A percentile compares a stretch with the other conserved stretches of the same genome.
phyloP scores from a whole-genome alignment of 768 basidiomycete species.

The Pulveroboletus frians region DNA sequence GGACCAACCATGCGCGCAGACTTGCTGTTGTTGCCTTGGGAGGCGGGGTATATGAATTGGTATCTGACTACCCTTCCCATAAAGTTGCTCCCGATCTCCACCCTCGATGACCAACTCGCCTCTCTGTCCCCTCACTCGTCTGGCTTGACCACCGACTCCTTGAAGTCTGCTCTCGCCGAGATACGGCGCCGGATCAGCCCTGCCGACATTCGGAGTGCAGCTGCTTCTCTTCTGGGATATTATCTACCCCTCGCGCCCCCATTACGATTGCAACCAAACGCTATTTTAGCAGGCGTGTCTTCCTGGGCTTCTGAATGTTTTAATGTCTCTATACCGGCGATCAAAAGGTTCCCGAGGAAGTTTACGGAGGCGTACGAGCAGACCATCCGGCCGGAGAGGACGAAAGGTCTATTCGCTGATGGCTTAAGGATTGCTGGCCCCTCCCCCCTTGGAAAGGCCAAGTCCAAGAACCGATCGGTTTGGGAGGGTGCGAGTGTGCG shows the following conservation, averaged over 20 bases:
- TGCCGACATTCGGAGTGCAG: slow-evolving; percentile 53
- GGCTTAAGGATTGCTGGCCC: slow-evolving; percentile 13
- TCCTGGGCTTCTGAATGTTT: slow-evolving; percentile 46
- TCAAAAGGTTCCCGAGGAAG: slow-evolving; percentile 19
- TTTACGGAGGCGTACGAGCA: slow-evolving; percentile 21
- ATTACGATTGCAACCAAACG: slow-evolving; percentile 40
- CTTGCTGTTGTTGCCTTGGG: slow-evolving; percentile 75
- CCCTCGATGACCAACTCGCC: slow-evolving; percentile 8
- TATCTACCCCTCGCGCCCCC: slow-evolving; percentile 51
- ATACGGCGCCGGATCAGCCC: slow-evolving; percentile 39
- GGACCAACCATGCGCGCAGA: slow-evolving; percentile 51
- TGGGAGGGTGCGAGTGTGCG: slow-evolving; percentile 19
- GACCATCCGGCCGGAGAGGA: slow-evolving; percentile 2
- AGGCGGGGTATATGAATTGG: slow-evolving; percentile 60
- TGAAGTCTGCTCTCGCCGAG: slow-evolving; percentile 21
- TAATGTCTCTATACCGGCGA: slow-evolving; percentile 13
- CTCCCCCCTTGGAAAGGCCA: slow-evolving; percentile 17
- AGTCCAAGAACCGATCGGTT: slow-evolving; percentile 22
- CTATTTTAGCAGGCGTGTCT: slow-evolving; percentile 52
- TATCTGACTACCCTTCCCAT: slow-evolving; percentile 66
- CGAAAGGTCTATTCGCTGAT: slow-evolving; percentile 23
- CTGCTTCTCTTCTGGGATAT: slow-evolving; percentile 67
- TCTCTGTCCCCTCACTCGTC: slow-evolving; percentile 11
- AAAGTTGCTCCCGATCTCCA: slow-evolving; percentile 42
- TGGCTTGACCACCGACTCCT: slow-evolving; percentile 23